Conservation (phyloP, 371 early-diverging fungal genomes). For the Rhizopus stolonifer region DNA sequence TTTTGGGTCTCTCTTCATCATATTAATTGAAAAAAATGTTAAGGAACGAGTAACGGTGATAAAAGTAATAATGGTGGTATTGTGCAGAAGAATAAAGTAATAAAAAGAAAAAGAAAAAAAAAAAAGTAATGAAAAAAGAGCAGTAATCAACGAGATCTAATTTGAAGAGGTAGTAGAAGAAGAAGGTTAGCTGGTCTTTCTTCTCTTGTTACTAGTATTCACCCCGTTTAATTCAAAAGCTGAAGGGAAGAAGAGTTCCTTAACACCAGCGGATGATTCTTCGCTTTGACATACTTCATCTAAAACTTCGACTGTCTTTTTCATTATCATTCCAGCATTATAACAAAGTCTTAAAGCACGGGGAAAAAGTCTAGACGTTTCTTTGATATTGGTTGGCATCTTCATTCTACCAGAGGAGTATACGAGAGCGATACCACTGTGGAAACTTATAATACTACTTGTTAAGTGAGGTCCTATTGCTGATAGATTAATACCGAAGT, state of each 20-base stretch:
- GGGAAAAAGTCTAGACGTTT: conserved; percentile 13
- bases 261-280: background rate
- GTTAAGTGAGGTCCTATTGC: background rate
- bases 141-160: no score
- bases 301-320: conserved; percentile 1
- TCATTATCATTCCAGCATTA: background rate
- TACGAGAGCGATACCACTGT: conserved; percentile 1
- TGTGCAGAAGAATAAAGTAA: no score
- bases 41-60: no score
- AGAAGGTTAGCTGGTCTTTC: background rate
- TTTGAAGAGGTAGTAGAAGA: no score
- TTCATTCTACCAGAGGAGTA: conserved; percentile 1
- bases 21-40: no score
- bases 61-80: no score
- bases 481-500: background rate
- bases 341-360: conserved; percentile 10
- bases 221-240: background rate
- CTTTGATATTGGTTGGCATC: conserved; percentile 5
- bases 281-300: background rate
- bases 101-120: no score
- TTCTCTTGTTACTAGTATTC: background rate
- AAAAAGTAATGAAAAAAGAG: no score
- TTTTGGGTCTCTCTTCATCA: no score
- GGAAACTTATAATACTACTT: conserved; percentile 5
- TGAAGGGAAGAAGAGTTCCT: background rate